Evolutionary conservation across 352 stramenopile genomes (phyloP).

Genomic region (Elongisporangium undulatum): DNA sequence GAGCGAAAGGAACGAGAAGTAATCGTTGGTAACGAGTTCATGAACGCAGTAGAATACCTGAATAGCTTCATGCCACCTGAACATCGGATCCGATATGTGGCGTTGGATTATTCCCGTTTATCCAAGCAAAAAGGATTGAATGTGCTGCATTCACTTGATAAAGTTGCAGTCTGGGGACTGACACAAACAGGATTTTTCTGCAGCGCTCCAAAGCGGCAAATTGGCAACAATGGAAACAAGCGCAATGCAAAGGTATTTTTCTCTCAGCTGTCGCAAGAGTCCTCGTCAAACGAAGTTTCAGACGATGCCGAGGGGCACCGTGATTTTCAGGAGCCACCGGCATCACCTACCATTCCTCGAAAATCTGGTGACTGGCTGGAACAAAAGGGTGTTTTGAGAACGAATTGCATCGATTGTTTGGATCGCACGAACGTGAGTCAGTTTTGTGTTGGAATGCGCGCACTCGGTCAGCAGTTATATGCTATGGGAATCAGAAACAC

Average conservation of each 20-base stretch:
- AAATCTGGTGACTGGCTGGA: conserved; percentile 91
- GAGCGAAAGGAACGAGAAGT: conserved; percentile 97
- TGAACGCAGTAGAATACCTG: conserved; percentile 97
- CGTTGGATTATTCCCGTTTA: conserved; percentile 94
- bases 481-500: conserved; percentile 95
- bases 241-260: conserved; percentile 47
- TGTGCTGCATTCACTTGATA: conserved; percentile 91
- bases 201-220: conserved; percentile 80
- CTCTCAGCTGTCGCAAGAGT: conserved; percentile 1
- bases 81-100: conserved; percentile 96
- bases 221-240: conserved; percentile 57
- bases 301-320: conserved; percentile 3
- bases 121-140: conserved; percentile 95
- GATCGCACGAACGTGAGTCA: conserved; percentile 87
- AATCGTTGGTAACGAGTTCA: conserved; percentile 97
- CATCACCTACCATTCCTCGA: conserved; percentile 66
- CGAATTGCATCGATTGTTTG: conserved; percentile 98
- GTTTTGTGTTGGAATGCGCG: conserved; percentile 84
- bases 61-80: conserved; percentile 91
- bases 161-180: conserved; percentile 94
- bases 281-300: background rate
- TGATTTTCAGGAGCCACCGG: conserved; percentile 9
- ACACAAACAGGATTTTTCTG: conserved; percentile 98
- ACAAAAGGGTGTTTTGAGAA: conserved; percentile 96
- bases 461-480: conserved; percentile 95